These are phyloP conservation scores for Pleurotus cornucopiae DNA, from an alignment of 768 basidiomycete genomes.

Conservation along the genomic window DNA sequence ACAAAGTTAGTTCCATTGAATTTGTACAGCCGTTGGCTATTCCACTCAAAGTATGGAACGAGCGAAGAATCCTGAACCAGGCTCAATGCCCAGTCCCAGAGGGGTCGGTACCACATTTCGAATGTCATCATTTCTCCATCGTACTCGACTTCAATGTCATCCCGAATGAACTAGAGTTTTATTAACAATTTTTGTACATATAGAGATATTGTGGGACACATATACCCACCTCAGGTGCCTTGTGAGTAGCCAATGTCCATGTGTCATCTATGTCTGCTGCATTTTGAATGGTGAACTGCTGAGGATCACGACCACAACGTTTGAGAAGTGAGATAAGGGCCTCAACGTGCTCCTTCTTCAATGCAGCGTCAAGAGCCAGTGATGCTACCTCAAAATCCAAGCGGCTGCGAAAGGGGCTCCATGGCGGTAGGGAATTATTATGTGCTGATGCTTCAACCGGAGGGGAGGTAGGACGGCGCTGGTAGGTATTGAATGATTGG, in stretches of 20 bases:
- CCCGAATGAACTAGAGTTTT: constrained; percentile 13
- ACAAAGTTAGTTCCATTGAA: constrained; percentile 21
- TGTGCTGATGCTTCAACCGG: constrained; percentile 5
- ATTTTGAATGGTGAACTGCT: constrained; percentile 14
- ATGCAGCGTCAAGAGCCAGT: constrained; percentile 16
- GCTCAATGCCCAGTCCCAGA: constrained; percentile 23
- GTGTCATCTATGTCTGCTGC: constrained; percentile 10
- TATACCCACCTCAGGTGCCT: constrained; percentile 9
- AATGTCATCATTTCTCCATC: constrained; percentile 11
- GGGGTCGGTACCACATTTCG: constrained; percentile 16
- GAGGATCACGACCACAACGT: background rate
- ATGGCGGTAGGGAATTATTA: constrained; percentile 14
- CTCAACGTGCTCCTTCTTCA: constrained; percentile 16
- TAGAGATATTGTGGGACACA: background rate
- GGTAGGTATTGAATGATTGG: no score
- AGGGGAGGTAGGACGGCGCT: no score
- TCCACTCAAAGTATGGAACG: constrained; percentile 22
- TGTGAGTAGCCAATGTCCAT: constrained; percentile 14
- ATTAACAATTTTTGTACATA: constrained; percentile 5
- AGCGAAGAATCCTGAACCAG: constrained; percentile 22
- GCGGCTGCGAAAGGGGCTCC: constrained; percentile 19
- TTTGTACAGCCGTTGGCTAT: constrained; percentile 24
- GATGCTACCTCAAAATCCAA: constrained; percentile 25
- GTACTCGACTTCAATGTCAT: constrained; percentile 16
- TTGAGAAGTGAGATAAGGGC: constrained; percentile 16